Base-by-base conservation (phyloP, 1,284 basidiomycete species). In the Flammula alnicola region DNA sequence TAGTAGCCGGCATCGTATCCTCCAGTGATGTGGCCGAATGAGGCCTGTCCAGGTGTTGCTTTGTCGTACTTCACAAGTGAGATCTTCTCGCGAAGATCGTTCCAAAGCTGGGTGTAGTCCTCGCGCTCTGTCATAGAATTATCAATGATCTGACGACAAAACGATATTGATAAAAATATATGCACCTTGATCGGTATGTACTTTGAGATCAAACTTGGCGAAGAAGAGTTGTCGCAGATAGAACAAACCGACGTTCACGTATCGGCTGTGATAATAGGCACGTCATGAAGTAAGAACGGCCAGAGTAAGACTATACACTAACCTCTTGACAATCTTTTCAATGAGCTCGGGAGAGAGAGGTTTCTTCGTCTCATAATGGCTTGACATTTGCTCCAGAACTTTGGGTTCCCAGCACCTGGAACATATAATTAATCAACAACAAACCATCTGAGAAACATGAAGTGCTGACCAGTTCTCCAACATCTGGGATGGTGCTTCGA, bases 401-500 rank as follows among this genome's bases (percentile, higher is more conserved):
- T 81, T 76, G 1, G 83, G 85, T 61, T 91, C 88, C 86, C 88
- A 92, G 63, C 88, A 87, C 82, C 82, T 82, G 46, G 11, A 26
- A 12, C n/a, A 27, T 22, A 3, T 45, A 23, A 10, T 27, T 14
- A 42, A 22, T 23, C 9, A 11, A n/a, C 8, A 23, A 17, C 1
- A 14, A 3, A 16, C 10, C 10, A 1, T 11, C 16, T 17, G 3
- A 22, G 32, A 17, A 12, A n/a, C 10, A 8, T 19, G 26, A 8
- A 26, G 27, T 8, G 37, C 72, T 6, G 37, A 84, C 92, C 91
- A 95, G 64, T 94, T 92, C 70, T 95, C 93, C 52, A 94, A 74
- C 92, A 94, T 93, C 70, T 94, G 91, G 14, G 84, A 88, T 0
- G 91, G 92, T 0, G 90, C 89, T 68, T 93, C 91, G 5, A 91